A percentile compares a stretch with the other conserved stretches of the same genome.
phyloP scores from a whole-genome alignment of 1,139 yeast genomes.

The Taiozyma sp. region DNA sequence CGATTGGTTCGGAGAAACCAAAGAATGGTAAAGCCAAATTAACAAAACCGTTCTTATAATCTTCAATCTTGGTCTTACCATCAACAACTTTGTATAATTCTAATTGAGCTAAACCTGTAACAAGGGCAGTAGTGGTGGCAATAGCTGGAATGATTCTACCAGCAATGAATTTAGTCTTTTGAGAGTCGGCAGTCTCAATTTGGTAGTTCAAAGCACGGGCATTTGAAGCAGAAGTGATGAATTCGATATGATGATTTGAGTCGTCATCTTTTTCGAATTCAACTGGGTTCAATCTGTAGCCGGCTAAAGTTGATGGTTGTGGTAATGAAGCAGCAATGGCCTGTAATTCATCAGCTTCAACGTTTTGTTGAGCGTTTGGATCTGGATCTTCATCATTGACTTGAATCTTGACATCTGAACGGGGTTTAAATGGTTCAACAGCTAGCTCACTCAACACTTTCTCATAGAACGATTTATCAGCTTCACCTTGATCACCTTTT shows the following conservation, averaged over 20 bases:
- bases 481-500: constrained; percentile 52
- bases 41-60: constrained; percentile 90
- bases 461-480: constrained; percentile 38
- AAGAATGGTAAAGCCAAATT: constrained; percentile 94
- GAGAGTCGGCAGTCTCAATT: constrained; percentile 73
- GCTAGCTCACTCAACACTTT: constrained; percentile 47
- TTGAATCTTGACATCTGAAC: constrained; percentile 74
- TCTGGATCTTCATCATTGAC: constrained; percentile 88
- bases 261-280: constrained; percentile 99
- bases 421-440: constrained; percentile 69
- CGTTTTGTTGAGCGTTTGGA: constrained; percentile 57
- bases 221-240: constrained; percentile 95
- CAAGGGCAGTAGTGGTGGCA: constrained; percentile 97
- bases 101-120: constrained; percentile 89
- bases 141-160: constrained; percentile 98
- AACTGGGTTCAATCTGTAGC: constrained; percentile 78
- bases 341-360: constrained; percentile 51
- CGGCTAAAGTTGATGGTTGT: constrained; percentile 83
- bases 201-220: constrained; percentile 91
- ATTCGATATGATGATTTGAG: constrained; percentile 91
- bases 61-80: constrained; percentile 66
- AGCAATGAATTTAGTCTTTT: constrained; percentile 78
- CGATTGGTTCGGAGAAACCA: constrained; percentile 95
- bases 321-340: constrained; percentile 77
- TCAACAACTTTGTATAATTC: constrained; percentile 91